Conservation (phyloP, 1,284 basidiomycete species). For the Gymnopus androsaceus region DNA sequence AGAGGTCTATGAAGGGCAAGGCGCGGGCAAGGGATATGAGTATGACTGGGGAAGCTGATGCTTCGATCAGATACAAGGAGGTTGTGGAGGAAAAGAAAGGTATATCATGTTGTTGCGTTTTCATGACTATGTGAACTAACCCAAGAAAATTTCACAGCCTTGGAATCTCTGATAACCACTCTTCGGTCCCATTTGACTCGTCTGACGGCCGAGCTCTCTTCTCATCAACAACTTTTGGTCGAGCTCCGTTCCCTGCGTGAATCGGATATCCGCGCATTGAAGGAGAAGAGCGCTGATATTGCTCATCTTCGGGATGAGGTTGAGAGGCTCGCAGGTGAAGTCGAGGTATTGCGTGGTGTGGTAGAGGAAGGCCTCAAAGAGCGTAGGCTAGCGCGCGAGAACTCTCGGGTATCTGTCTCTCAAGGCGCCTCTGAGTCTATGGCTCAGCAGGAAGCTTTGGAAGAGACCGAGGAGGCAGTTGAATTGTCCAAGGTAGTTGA, state of each 20-base stretch:
- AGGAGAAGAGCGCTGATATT: slow-evolving; percentile 65
- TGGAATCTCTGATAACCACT: slow-evolving; percentile 75
- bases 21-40: slow-evolving; percentile 36
- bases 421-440: slow-evolving; percentile 8
- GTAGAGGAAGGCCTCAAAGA: slow-evolving; percentile 83
- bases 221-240: slow-evolving; percentile 64
- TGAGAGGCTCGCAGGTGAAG: slow-evolving; percentile 76
- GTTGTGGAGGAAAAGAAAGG: slow-evolving; percentile 86
- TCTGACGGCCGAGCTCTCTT: slow-evolving; percentile 75
- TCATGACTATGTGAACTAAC: slow-evolving; percentile 12
- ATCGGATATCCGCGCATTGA: slow-evolving; percentile 57
- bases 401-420: slow-evolving; percentile 7
- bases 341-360: slow-evolving; percentile 78
- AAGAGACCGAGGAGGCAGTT: slow-evolving; percentile 3
- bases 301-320: slow-evolving; percentile 65
- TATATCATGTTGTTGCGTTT: slow-evolving; percentile 32
- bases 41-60: slow-evolving; percentile 35
- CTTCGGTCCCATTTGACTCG: slow-evolving; percentile 75
- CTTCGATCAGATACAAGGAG: slow-evolving; percentile 60
- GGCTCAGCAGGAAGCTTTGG: slow-evolving; percentile 2
- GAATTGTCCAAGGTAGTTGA: neutral
- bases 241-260: slow-evolving; percentile 69
- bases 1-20: slow-evolving; percentile 31
- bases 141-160: slow-evolving; percentile 44
- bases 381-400: slow-evolving; percentile 45